These are phyloP conservation scores for Phaeosphaeriaceae sp. DNA, from an alignment of 2,329 filamentous ascomycete species.

Conservation along the genomic window DNA sequence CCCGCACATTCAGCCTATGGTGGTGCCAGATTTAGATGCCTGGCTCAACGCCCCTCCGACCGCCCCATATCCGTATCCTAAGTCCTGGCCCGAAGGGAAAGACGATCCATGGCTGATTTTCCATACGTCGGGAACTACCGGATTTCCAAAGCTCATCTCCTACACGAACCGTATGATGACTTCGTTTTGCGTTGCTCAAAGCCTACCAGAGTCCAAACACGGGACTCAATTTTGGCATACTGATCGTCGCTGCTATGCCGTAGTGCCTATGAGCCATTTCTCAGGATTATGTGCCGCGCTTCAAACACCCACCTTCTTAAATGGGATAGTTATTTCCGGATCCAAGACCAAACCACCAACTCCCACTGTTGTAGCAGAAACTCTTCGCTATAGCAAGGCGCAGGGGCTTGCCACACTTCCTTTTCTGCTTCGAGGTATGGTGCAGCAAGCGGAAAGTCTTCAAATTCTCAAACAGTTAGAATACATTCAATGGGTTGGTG, in stretches of 20 bases:
- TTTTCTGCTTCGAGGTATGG: background rate
- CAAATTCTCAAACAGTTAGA: constrained; percentile 3
- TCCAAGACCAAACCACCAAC: background rate
- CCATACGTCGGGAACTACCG: constrained; percentile 47
- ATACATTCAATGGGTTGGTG: constrained; percentile 7
- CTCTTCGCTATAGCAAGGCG: constrained; percentile 2
- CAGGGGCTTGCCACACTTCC: background rate
- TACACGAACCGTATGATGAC: constrained; percentile 17
- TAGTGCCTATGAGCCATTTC: constrained; percentile 4
- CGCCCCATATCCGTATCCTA: constrained; percentile 15
- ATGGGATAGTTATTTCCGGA: background rate
- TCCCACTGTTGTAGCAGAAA: background rate
- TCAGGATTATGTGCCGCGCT: constrained; percentile 3
- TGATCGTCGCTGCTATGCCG: background rate
- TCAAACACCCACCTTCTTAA: constrained; percentile 5
- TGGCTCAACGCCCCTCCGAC: background rate
- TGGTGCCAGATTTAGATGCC: constrained; percentile 2
- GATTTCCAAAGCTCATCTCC: constrained; percentile 11
- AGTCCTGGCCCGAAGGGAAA: constrained; percentile 24
- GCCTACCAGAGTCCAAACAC: constrained; percentile 4
- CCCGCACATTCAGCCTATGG: background rate
- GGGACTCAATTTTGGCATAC: constrained; percentile 1
- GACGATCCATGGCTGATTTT: constrained; percentile 32
- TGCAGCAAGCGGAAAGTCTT: background rate
- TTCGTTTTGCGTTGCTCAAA: constrained; percentile 3